Conservation (phyloP, 495 filamentous ascomycete genomes). For the Glutinoglossum americanum region DNA sequence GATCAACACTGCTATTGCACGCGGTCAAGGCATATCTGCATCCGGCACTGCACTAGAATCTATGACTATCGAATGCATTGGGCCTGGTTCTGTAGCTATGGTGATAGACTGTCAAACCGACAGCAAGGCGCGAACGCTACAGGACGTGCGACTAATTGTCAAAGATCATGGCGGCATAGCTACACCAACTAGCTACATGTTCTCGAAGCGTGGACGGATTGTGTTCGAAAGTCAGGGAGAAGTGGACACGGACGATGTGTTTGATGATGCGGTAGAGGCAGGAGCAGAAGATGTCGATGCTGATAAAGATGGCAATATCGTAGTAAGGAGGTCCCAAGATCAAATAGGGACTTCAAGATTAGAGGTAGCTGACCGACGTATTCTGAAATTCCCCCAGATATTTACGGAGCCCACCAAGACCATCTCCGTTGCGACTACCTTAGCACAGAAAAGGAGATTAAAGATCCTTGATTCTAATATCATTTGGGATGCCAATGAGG, state of each 20-base stretch:
- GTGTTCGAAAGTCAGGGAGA: slow-evolving; percentile 41
- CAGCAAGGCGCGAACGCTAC: slow-evolving; percentile 45
- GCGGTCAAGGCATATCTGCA: slow-evolving; percentile 63
- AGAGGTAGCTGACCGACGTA: not conserved
- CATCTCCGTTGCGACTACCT: slow-evolving; percentile 35
- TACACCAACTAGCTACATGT: slow-evolving; percentile 62
- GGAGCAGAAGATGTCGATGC: slow-evolving; percentile 63
- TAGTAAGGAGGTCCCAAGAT: slow-evolving; percentile 14
- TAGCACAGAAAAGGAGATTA: slow-evolving; percentile 36
- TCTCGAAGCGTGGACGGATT: slow-evolving; percentile 54
- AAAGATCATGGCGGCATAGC: slow-evolving; percentile 45
- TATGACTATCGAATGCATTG: slow-evolving; percentile 60
- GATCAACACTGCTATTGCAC: slow-evolving; percentile 67
- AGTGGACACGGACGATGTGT: slow-evolving; percentile 43
- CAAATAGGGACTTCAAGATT: not conserved
- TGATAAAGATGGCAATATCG: slow-evolving; percentile 44
- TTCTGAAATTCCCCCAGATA: slow-evolving; percentile 14
- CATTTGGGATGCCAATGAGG: slow-evolving; percentile 64
- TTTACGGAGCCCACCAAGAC: slow-evolving; percentile 54
- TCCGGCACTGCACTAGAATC: slow-evolving; percentile 51
- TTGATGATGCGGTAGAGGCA: slow-evolving; percentile 71
- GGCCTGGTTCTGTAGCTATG: slow-evolving; percentile 54
- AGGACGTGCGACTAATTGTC: slow-evolving; percentile 44
- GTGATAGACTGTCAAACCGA: slow-evolving; percentile 76
- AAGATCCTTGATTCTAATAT: slow-evolving; percentile 53